Base-by-base conservation (phyloP, 129 eudicot species). In the Rutidosis leptorrhynchoides region DNA sequence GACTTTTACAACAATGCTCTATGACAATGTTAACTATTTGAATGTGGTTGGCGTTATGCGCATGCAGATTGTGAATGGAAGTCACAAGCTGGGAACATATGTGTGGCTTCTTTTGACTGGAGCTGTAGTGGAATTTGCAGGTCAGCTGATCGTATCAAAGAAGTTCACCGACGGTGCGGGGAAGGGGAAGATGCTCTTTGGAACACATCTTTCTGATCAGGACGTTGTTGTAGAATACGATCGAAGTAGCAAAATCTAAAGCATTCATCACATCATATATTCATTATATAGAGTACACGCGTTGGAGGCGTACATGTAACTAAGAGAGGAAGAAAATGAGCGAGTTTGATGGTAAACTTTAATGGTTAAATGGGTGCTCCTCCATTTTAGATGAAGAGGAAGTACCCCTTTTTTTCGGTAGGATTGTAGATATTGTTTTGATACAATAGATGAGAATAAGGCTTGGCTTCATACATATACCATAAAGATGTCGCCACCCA, bases 81-180 rank as follows among this genome's bases (percentile, higher is more conserved):
- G 73, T 96, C 97, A 60, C 97, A 87, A 70, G 92, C 95, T 45
- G 96, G 97, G 64, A 90, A 90, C 90, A 81, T 83, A 45, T 91
- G 97, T 64, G 96, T 83, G 71, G 97, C 97, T 9, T 91, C 97
- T 22, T 91, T 85, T 20, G 97, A 91, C 45, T 91, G 97, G 97
- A 87, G 83, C 42, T 91, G 97, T 70, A 87, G 96, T 21, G 97
- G 96, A 16, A 91, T 91, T 56, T 91, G 97, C 78, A 79, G 75
- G 65, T 87, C 97, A 0, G 74, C 73, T 58, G 97, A 91, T 0
- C 85, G 97, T 80, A 87, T 91, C 32, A 84, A 81, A 73, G 96
- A 87, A 70, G 97, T 91, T 65, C 97, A 91, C 67, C 76, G 82
- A 17, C 85, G 94, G 42, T 91, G 97, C 46, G 96, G 96, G 70